Conservation (phyloP, 1,139 yeast species). For the Blastobotrys proliferans region DNA sequence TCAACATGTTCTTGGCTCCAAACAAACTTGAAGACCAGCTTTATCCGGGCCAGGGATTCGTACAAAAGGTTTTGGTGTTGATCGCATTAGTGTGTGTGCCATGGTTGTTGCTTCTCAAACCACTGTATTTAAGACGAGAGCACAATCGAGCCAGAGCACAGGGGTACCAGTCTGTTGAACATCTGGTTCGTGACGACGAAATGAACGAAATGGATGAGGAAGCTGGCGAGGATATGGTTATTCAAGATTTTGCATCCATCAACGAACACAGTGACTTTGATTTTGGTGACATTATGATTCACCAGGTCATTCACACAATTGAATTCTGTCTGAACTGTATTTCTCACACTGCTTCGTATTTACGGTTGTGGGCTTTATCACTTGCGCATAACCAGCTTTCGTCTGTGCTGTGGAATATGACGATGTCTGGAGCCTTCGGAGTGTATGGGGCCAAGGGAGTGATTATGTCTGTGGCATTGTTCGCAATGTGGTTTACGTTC, state of each 20-base stretch:
- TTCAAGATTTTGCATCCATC: conserved; percentile 22
- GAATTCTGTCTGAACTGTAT: conserved; percentile 97
- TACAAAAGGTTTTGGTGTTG: conserved; percentile 69
- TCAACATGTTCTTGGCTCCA: conserved; percentile 93
- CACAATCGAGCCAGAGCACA: conserved; percentile 28
- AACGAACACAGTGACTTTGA: conserved; percentile 32
- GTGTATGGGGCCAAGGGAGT: conserved; percentile 67
- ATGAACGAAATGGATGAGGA: conserved; percentile 21
- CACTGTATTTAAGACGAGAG: conserved; percentile 59
- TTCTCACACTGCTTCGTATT: conserved; percentile 95
- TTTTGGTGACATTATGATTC: conserved; percentile 91
- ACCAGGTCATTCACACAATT: conserved; percentile 96
- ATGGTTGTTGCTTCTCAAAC: conserved; percentile 84
- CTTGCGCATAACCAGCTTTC: conserved; percentile 97
- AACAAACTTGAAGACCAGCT: conserved; percentile 81
- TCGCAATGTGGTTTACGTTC: conserved; percentile 92
- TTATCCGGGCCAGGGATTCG: conserved; percentile 76
- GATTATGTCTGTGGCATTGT: conserved; percentile 66
- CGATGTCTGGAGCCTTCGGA: conserved; percentile 78
- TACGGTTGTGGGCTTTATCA: conserved; percentile 95
- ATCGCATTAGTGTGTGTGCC: conserved; percentile 89
- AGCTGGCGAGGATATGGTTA: conserved; percentile 26
- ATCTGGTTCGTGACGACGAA: conserved; percentile 14
- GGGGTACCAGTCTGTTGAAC: conserved; percentile 16
- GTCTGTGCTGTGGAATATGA: conserved; percentile 94